Evolutionary conservation across 129 eudicot species (phyloP), one percentile per base, ranked within the genome.

Genomic region (Flaveria brownii): DNA sequence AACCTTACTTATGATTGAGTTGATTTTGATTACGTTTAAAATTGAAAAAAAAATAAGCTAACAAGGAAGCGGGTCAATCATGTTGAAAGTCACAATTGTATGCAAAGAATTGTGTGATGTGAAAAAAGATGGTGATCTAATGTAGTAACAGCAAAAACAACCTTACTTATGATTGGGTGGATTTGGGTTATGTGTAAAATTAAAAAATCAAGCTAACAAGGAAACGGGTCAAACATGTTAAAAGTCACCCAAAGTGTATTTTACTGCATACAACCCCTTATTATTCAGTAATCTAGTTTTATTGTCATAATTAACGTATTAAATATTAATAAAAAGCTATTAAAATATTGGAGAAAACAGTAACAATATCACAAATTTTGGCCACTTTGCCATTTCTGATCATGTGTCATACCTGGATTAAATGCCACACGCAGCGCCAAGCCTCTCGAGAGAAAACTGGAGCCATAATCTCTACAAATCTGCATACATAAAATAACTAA

Each of bases 371-470:
- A 26, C 75, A 18, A 3, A 51, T 26, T 6, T 16, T 71, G 75
- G 54, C 28, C 74, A 12, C 6, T 28, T 71, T 47, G 15, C 47
- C 75, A 71, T 52, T 56, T 45, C 43, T 49, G 9, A 10, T 65
- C 81, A 56, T 68, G 57, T 69, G 51, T 8, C 23, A 45, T 80
- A 91, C 98, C 97, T 91, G 98, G 72, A 88, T 88, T 85, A 93
- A 78, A 87, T 91, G 86, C 98, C 98, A 93, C 71, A 88, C 96
- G n/a, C 98, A 93, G 42, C 97, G 89, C 98, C 98, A 93, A 70
- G 97, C 97, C 6, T 87, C 88, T 71, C 91, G 82, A 81, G 98
- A 90, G 71, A 93, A 93, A 62, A 93, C 98, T 2, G 98, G 98
- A 62, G 98, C 98, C 97, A 93, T 93, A 68, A 93, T 93, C 84